Evolutionary conservation across 2,329 filamentous ascomycete species (phyloP).

Genomic region (Whalleya microplaca): DNA sequence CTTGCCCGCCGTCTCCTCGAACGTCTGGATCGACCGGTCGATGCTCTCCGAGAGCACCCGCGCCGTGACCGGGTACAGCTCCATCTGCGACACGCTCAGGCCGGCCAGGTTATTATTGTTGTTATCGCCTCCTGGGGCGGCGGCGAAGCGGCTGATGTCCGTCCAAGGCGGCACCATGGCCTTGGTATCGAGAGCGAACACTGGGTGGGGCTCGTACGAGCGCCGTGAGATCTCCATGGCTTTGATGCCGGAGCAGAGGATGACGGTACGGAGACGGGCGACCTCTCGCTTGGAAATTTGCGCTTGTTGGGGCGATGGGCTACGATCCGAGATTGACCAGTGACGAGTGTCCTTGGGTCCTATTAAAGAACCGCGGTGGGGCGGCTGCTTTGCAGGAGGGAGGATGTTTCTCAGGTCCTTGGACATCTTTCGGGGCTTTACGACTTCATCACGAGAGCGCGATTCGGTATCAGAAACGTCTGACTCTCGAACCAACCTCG

Average conservation of each 20-base stretch:
- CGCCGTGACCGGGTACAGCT: slow-evolving; percentile 56
- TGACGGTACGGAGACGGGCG: slow-evolving; percentile 74
- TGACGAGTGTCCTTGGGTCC: slow-evolving; percentile 36
- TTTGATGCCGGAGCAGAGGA: slow-evolving; percentile 87
- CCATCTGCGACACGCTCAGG: slow-evolving; percentile 44
- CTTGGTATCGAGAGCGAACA: slow-evolving; percentile 37
- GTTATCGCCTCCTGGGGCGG: too few relatives aligned
- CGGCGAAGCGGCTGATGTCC: slow-evolving; percentile 49
- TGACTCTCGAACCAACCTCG: slow-evolving; percentile 31
- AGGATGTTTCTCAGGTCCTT: slow-evolving; percentile 42
- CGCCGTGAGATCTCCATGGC: slow-evolving; percentile 77
- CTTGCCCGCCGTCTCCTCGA: slow-evolving; percentile 61
- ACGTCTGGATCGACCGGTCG: slow-evolving; percentile 52
- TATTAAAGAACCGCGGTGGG: slow-evolving; percentile 9
- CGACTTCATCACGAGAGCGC: slow-evolving; percentile 30
- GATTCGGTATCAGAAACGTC: slow-evolving; percentile 47
- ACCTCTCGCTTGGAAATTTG: slow-evolving; percentile 72
- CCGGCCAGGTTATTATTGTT: too few relatives aligned
- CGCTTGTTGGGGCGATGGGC: slow-evolving; percentile 41
- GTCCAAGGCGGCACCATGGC: slow-evolving; percentile 42
- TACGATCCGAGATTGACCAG: slow-evolving; percentile 57
- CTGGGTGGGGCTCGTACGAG: slow-evolving; percentile 53
- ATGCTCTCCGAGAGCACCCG: slow-evolving; percentile 54
- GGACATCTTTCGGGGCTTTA: slow-evolving; percentile 39
- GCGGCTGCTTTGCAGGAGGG: slow-evolving; percentile 27